Evolutionary conservation across 2,329 filamentous ascomycete species (phyloP).

Genomic region (Venturia carpophila): DNA sequence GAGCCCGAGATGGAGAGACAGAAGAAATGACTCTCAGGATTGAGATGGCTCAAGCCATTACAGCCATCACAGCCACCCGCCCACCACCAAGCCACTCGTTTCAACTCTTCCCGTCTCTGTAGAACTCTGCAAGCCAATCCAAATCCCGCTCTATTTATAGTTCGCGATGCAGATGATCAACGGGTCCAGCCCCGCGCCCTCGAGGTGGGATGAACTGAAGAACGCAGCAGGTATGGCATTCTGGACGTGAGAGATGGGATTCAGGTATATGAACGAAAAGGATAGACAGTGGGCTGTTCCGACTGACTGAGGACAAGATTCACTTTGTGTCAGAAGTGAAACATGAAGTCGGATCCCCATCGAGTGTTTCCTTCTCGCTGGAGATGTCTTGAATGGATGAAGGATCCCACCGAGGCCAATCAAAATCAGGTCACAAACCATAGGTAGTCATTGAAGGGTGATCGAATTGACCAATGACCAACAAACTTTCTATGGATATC

Average conservation of each 20-base stretch:
- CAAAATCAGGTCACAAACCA: background rate
- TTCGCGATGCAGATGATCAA: background rate
- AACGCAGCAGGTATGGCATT: background rate
- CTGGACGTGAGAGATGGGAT: background rate
- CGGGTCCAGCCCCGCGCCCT: background rate
- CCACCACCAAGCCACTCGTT: constrained; percentile 3
- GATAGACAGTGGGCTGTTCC: background rate
- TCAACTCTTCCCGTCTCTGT: constrained; percentile 1
- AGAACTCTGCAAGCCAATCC: background rate
- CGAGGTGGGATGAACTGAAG: background rate
- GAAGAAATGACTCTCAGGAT: background rate
- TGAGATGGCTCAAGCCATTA: background rate
- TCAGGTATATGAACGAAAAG: background rate
- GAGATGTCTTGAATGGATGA: no score
- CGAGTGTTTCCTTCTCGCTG: no score
- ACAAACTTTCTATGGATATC: background rate
- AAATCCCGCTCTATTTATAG: background rate
- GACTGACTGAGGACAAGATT: no score
- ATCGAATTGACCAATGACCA: background rate
- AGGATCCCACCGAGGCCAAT: background rate
- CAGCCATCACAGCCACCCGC: background rate
- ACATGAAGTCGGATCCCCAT: no score
- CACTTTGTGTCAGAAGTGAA: no score
- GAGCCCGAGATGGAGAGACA: background rate
- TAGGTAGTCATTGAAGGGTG: no score